Base-by-base conservation (phyloP, 1,284 basidiomycete species). In the Puccinia horiana region DNA sequence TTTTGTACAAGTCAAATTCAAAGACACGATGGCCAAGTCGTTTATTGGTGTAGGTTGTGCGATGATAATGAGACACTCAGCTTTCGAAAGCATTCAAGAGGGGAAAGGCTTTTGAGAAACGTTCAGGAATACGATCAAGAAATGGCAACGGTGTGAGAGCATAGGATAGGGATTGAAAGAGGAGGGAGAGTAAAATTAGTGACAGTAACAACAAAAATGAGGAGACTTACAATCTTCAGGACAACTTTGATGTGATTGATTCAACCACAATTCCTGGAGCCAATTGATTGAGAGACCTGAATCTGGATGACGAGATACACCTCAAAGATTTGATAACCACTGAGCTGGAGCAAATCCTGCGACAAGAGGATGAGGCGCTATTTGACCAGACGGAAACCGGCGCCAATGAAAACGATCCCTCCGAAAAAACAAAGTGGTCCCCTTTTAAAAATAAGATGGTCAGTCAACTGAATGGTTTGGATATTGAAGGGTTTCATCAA, bases 361-460 rank as follows among this genome's bases (percentile, higher is more conserved):
- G 56, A 16, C 23, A 32, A 2, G 56, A 58, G 16, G 56, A 58
- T 29, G 56, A 26, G 8, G n/a, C 56, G 2, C 5, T 58, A 11
- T 54, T 54, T 18, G 23, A 54, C 9, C 11, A 2, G 6, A n/a
- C 18, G 6, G 56, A 29, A 1, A 16, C 23, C n/a, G 56, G n/a
- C 6, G n/a, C 9, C 5, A 16, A n/a, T 8, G 26, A 26, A 58
- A n/a, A 35, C 63, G 20, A 67, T 44, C 63, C 35, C 18, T 18
- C 2, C 4, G 37, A 37, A 67, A 2, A 23, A 40, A 3, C 63
- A 16, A 67, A 40, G 40, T 67, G 63, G 63, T 67, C 20, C 37
- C 63, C 63, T 40, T 67, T 67, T 23, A 40, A 44, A 18, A 67
- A 67, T 40, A 67, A 67, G 23, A 44, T 40, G 63, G 63, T 67